Evolutionary conservation across 2,329 filamentous ascomycete genomes (phyloP).

Genomic region (Calonectria henricotiae): DNA sequence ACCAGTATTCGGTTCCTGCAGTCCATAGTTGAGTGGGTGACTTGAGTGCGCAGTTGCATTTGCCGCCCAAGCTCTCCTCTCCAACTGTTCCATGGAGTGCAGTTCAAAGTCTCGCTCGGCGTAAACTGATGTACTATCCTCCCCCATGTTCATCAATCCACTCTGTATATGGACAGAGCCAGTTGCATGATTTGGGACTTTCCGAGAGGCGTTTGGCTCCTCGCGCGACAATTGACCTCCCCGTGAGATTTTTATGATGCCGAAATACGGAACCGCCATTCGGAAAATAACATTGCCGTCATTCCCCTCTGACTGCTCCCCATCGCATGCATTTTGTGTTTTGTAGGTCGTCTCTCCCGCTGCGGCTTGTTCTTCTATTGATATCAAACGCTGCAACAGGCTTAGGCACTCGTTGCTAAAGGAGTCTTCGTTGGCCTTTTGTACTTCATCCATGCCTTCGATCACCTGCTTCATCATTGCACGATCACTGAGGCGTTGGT

Average conservation of each 20-base stretch:
- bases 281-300: not conserved
- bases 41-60: not conserved
- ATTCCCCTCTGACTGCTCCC: not conserved
- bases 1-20: not conserved
- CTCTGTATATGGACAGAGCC: not conserved
- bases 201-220: not conserved
- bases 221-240: not conserved
- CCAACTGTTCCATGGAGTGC: not conserved
- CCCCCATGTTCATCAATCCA: constrained; percentile 3
- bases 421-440: not conserved
- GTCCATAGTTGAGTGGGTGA: not conserved
- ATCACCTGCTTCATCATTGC: constrained; percentile 31
- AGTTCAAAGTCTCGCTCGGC: not conserved
- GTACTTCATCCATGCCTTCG: constrained; percentile 20
- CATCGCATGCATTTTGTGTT: not conserved
- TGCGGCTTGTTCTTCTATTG: constrained; percentile 4
- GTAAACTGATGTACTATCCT: not conserved
- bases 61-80: not conserved
- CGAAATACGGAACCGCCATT: constrained; percentile 5
- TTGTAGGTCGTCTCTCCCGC: not conserved
- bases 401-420: constrained; percentile 4
- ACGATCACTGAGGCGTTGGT: constrained; percentile 27
- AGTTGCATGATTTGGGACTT: not conserved
- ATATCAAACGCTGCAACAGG: not conserved
- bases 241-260: not conserved